Base-by-base conservation (phyloP, 2,329 filamentous ascomycete species). In the Colletotrichum lini region DNA sequence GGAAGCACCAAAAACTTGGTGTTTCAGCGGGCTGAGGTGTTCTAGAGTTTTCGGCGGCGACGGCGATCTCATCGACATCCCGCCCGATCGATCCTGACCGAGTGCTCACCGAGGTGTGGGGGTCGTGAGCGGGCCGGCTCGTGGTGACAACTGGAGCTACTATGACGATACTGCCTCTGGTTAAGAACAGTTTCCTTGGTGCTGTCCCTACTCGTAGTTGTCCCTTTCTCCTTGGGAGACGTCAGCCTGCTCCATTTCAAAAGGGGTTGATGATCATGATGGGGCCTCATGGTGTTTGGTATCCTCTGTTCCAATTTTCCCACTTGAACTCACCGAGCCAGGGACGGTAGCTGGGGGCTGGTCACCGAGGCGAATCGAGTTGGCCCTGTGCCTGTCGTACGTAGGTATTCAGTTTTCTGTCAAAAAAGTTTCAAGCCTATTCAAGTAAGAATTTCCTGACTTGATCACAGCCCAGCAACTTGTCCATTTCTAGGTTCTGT, bases 31-130 rank as follows among this genome's bases (percentile, higher is more conserved):
- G 7, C 23, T 30, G 13, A 6, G 9, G 16, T 4, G 26, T 38
- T 2, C 47, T 54, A 38, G 8, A 49, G 21, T 4, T 1, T 15
- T 42, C 58, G 5, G 10, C 35, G 13, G 10, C 5, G 13, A 6
- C 35, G 18, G 38, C 13, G 30, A 35, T 68, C 52, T 35, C 58
- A 26, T 8, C 4, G 35, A 21, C 12, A 21, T 42, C 15, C 21
- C 16, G 30, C 18, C 57, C 65, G 68, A 68, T 68, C 68, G 53
- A 67, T 23, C 26, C 45, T 58, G 50, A 58, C 65, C 65, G 53
- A 47, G 35, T 0, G 1, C 40, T 59, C 40, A 57, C 63, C 63
- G 42, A 61, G 57, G 44, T 47, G 65, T 68, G 68, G 65, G 30
- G 26, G 4, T 21, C 10, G 30, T 45, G 21, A 21, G 13, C 57